Evolutionary conservation across 2,329 filamentous ascomycete species (phyloP), one percentile per base, ranked within the genome.

Genomic region (Alternaria tenuissima): DNA sequence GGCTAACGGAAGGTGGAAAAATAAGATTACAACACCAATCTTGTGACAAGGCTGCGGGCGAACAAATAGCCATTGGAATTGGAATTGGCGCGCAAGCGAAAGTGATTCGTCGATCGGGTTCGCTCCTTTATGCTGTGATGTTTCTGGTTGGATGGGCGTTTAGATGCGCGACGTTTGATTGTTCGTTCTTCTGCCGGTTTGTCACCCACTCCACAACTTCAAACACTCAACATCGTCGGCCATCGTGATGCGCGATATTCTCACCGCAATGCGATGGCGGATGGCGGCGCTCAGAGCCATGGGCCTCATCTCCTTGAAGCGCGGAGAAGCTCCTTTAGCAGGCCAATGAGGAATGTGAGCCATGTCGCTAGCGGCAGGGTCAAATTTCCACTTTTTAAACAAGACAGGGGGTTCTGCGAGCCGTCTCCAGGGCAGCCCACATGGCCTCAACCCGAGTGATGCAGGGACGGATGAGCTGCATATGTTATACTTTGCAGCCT

Each of bases 351-450:
- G 22, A 9, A 2, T 4, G 16, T 16, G 32, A 30, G 34, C 44
- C 34, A 36, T n/a, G 20, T 41, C 24, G 46, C 28, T 56, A 62
- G 61, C 44, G 54, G 24, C 42, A 53, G 51, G 47, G 59, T 61
- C 67, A 66, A 61, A 75, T 76, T 76, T 75, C 74, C 73, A 73
- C 72, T 75, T 72, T 74, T 70, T 73, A 74, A 71, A 67, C 69
- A 69, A 58, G 53, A 56, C 65, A 64, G 61, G 57, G 57, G 68
- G 52, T 66, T 62, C 52, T 49, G 55, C 61, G 58, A 58, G 30
- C 46, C 55, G 62, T 66, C 59, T 60, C 60, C 32, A 36, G 11
- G 32, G 32, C 32, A 36, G 32, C 32, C 32, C 56, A 59, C 61
- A 53, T 49, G 32, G 59, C 28, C 44, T 55, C 47, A 56, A 41